Evolutionary conservation across 2,329 filamentous ascomycete genomes (phyloP).

Genomic region (Zymoseptoria ardabiliae): DNA sequence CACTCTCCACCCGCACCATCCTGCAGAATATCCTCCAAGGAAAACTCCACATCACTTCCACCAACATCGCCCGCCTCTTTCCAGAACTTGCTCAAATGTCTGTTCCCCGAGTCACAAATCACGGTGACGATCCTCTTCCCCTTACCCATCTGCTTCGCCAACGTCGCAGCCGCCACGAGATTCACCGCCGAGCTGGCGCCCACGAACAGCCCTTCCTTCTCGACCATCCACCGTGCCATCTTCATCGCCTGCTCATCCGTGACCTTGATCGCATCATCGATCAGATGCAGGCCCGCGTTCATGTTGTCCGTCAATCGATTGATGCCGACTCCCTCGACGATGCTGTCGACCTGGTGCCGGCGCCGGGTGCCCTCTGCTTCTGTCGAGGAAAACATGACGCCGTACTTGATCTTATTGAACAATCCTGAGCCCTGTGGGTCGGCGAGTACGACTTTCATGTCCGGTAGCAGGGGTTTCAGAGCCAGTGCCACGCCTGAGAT

Average conservation of each 20-base stretch:
- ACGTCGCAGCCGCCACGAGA: conserved; percentile 69
- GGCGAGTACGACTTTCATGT: conserved; percentile 69
- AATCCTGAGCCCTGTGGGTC: conserved; percentile 92
- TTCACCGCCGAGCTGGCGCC: conserved; percentile 97
- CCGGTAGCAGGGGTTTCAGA: conserved; percentile 64
- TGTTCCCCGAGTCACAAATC: conserved; percentile 68
- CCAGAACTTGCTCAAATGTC: conserved; percentile 82
- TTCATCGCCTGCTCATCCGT: conserved; percentile 79
- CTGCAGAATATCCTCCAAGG: conserved; percentile 52
- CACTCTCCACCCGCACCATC: background rate
- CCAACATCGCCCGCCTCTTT: conserved; percentile 62
- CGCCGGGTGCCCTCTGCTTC: conserved; percentile 87
- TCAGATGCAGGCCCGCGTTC: conserved; percentile 72
- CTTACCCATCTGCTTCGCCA: conserved; percentile 54
- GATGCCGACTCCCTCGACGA: conserved; percentile 93
- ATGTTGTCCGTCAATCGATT: conserved; percentile 94
- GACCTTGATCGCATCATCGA: conserved; percentile 86
- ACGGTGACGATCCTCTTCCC: conserved; percentile 65
- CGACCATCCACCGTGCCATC: conserved; percentile 96
- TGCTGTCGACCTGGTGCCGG: conserved; percentile 84
- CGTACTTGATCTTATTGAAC: conserved; percentile 84
- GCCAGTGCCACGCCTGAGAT: conserved; percentile 79
- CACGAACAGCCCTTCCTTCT: conserved; percentile 89
- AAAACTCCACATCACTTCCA: conserved; percentile 37
- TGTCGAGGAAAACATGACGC: conserved; percentile 88